A percentile compares a stretch with the other conserved stretches of the same genome.
Conservation (phyloP, 352 stramenopile genomes). For the Globisporangium acanthophoron region DNA sequence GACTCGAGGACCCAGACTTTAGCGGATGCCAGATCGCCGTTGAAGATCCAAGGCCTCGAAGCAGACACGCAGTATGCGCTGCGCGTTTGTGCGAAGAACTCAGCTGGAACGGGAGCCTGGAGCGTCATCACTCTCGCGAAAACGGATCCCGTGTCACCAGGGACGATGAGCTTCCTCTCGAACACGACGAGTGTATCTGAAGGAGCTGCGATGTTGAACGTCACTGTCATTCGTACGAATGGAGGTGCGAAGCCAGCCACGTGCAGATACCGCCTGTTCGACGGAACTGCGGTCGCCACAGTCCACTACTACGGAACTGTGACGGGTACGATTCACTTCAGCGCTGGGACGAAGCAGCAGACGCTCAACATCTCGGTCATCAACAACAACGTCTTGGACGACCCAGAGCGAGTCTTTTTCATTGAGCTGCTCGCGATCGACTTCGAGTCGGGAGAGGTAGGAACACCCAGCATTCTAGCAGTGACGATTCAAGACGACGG, state of each 20-base stretch:
- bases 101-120: conserved; percentile 20
- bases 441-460: conserved; percentile 24
- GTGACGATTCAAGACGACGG: conserved; percentile 47
- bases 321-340: conserved; percentile 25
- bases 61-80: conserved; percentile 26
- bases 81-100: conserved; percentile 26
- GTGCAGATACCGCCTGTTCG: conserved; percentile 24
- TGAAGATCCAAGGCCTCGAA: conserved; percentile 14
- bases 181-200: conserved; percentile 21
- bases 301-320: conserved; percentile 20
- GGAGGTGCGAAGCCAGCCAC: conserved; percentile 30
- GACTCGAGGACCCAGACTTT: neutral
- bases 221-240: conserved; percentile 23
- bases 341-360: conserved; percentile 12
- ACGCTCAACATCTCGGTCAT: conserved; percentile 31
- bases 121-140: conserved; percentile 19
- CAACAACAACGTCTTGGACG: conserved; percentile 43
- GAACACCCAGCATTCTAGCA: conserved; percentile 8
- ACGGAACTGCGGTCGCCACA: conserved; percentile 29
- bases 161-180: conserved; percentile 29
- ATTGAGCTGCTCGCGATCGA: conserved; percentile 22
- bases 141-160: conserved; percentile 42
- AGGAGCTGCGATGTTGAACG: conserved; percentile 1
- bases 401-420: conserved; percentile 42
- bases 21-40: neutral